Conservation (phyloP, 148 eudicot species). For the Rheum nobile region DNA sequence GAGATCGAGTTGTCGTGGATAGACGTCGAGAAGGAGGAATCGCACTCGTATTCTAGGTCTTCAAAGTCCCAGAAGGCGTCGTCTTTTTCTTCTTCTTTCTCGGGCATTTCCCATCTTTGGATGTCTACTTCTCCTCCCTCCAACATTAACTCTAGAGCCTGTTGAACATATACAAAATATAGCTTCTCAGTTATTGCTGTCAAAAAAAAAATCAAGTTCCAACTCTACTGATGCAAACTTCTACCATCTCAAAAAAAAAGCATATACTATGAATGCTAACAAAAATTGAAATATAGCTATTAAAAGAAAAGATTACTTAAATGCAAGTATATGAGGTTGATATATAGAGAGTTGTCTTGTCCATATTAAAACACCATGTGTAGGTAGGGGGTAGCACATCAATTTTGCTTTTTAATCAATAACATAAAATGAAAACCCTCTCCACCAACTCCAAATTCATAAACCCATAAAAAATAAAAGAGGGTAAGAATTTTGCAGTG, state of each 20-base stretch:
- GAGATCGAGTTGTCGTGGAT: slow-evolving; percentile 36
- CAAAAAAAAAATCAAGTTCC: too few relatives aligned
- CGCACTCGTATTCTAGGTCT: slow-evolving; percentile 66
- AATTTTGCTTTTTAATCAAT: neutral
- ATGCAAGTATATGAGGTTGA: slow-evolving; percentile 8
- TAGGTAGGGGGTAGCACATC: slow-evolving; percentile 27
- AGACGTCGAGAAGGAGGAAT: slow-evolving; percentile 43
- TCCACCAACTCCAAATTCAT: neutral
- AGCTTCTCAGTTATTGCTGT: too few relatives aligned
- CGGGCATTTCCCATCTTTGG: slow-evolving; percentile 78
- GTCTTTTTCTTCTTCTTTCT: slow-evolving; percentile 56
- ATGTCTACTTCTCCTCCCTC: slow-evolving; percentile 31
- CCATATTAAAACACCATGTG: neutral
- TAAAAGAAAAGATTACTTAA: neutral
- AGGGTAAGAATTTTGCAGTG: neutral
- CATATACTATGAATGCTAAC: neutral
- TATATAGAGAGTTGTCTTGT: slow-evolving; percentile 2
- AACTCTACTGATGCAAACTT: neutral
- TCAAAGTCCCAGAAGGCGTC: slow-evolving; percentile 75
- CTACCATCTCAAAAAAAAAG: neutral
- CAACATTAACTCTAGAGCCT: slow-evolving; percentile 59
- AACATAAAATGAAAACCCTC: neutral
- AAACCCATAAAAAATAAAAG: neutral
- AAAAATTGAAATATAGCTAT: neutral
- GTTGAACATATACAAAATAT: slow-evolving; percentile 11